Conservation (phyloP, 345 rosid genomes). For the Leavenworthia alabamica region DNA sequence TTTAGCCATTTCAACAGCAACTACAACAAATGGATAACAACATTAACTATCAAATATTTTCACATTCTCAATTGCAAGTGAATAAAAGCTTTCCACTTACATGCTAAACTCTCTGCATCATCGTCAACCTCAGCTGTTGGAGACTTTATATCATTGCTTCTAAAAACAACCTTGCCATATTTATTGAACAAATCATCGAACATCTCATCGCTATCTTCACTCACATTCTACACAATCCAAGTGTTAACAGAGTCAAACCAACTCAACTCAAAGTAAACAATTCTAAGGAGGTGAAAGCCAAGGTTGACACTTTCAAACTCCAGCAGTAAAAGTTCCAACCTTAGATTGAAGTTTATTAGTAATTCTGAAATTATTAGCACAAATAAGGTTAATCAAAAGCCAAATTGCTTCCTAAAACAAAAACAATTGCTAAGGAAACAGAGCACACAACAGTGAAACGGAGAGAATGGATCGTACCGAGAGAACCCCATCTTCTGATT, state of each 20-base stretch:
- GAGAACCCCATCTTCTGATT: conserved; percentile 46
- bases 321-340: not conserved
- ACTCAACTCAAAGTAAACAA: not conserved
- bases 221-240: conserved; percentile 47
- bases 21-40: conserved; percentile 35
- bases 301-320: not conserved
- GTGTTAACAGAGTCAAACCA: not conserved
- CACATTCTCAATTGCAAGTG: not conserved
- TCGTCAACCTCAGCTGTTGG: conserved; percentile 72
- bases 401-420: not conserved
- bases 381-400: not conserved
- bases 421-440: not conserved
- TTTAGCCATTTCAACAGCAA: conserved; percentile 89
- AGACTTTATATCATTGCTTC: conserved; percentile 52
- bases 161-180: conserved; percentile 76
- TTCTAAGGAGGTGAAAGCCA: not conserved
- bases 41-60: not conserved
- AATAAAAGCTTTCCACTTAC: conserved; percentile 36
- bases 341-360: not conserved
- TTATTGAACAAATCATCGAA: conserved; percentile 62
- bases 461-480: conserved; percentile 38
- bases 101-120: conserved; percentile 83
- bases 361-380: not conserved
- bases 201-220: conserved; percentile 68
- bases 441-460: not conserved